Evolutionary conservation across 2,329 filamentous ascomycete species (phyloP), one percentile per base, ranked within the genome.

Genomic region (Paramyrothecium sp.): DNA sequence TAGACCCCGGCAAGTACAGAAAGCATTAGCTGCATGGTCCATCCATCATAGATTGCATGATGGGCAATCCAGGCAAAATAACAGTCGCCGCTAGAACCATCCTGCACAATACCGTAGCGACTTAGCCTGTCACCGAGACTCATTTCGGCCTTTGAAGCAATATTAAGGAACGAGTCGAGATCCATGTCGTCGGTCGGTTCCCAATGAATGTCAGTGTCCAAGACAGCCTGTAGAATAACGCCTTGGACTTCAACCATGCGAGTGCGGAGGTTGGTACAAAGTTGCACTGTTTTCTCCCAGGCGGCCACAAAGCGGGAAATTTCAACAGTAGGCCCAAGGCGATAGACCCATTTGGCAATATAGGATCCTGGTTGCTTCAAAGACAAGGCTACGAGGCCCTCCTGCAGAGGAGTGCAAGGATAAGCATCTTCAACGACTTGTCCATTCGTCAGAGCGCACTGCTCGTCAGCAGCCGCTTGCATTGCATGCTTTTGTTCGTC

Each of bases 371-470:
- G 56, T 2, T 61, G 53, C 17, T 70, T 65, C 21, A 61, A 63
- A 1, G 74, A 67, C 2, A 75, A 61, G 0, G 72, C 47, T 5
- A 50, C 20, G 12, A 50, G 47, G 20, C 20, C 20, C n/a, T 50
- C 20, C 23, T 50, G 47, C 20, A 77, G 64, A 4, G 70, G 64
- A 7, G 72, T 71, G 62, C 73, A 76, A 2, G 74, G 75, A 50
- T 73, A 78, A 2, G 71, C 61, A 55, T 78, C 73, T 26, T 70
- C 38, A 16, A 44, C 13, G 13, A 23, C 47, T 44, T 17, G 13
- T 7, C 38, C n/a, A 4, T 44, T 44, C 13, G 13, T 44, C 38
- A 44, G 13, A 17, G 44, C 11, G 54, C 46, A 3, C 59, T 62
- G 33, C 62, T 62, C 17, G 53, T 57, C 41, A 68, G 61, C 13